Evolutionary conservation across 192 early-diverging fungal species (phyloP).

Genomic region (Coemansia sp.): DNA sequence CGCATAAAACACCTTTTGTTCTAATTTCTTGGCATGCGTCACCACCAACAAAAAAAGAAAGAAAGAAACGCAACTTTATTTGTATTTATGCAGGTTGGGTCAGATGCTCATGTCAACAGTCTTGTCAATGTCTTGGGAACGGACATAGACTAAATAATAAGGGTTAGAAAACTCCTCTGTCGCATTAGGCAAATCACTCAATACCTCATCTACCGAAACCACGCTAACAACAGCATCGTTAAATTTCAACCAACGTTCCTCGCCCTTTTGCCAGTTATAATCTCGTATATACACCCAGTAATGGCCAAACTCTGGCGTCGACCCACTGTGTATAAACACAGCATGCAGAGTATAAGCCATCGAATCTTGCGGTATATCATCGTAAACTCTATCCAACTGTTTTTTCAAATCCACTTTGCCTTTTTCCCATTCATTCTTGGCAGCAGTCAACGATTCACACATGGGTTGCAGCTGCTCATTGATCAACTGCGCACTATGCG

Average conservation of each 20-base stretch:
- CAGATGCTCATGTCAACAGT: slow-evolving; percentile 27
- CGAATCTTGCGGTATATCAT: slow-evolving; percentile 8
- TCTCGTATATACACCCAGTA: slow-evolving; percentile 81
- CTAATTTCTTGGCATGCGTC: slow-evolving; percentile 1
- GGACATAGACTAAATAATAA: slow-evolving; percentile 73
- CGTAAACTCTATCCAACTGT: slow-evolving; percentile 30
- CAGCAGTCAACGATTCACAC: slow-evolving; percentile 4
- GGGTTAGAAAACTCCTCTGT: slow-evolving; percentile 61
- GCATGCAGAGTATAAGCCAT: slow-evolving; percentile 69
- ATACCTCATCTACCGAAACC: slow-evolving; percentile 60
- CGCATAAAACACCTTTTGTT: too few species aligned
- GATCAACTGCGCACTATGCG: slow-evolving; percentile 5
- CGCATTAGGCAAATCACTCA: slow-evolving; percentile 56
- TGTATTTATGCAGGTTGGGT: neutral
- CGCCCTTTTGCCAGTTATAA: slow-evolving; percentile 17
- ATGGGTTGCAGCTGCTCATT: slow-evolving; percentile 12
- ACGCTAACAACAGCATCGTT: slow-evolving; percentile 72
- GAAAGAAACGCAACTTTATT: neutral
- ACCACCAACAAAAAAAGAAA: neutral
- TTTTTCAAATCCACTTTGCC: neutral
- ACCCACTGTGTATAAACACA: slow-evolving; percentile 75
- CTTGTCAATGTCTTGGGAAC: slow-evolving; percentile 16
- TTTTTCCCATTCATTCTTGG: slow-evolving; percentile 17
- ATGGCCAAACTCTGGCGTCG: slow-evolving; percentile 68
- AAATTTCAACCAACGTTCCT: slow-evolving; percentile 70